Conservation (phyloP, 352 stramenopile genomes). For the Aphanomyces euteiches region DNA sequence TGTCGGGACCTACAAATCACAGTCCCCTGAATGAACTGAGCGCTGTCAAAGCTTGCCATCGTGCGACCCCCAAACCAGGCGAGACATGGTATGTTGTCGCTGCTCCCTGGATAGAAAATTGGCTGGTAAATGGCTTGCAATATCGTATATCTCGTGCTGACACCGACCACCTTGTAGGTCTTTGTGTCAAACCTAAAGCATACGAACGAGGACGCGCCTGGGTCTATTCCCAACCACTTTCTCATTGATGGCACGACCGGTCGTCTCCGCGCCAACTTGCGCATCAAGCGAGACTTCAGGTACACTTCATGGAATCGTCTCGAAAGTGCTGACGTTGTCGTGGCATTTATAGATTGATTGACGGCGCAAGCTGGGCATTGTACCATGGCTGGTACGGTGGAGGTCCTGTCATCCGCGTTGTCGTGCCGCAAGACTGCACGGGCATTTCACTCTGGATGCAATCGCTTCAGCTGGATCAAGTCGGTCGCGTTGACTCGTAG, state of each 20-base stretch:
- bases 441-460: conserved; percentile 14
- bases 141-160: too few species aligned
- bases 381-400: conserved; percentile 27
- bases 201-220: conserved; percentile 6
- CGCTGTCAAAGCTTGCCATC: conserved; percentile 18
- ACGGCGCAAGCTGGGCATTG: conserved; percentile 14
- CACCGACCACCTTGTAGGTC: background rate
- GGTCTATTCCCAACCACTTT: conserved; percentile 11
- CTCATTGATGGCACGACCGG: conserved; percentile 6
- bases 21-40: conserved; percentile 13
- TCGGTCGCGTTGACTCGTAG: too few species aligned
- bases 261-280: conserved; percentile 1
- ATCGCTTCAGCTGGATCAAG: background rate
- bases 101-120: conserved; percentile 15
- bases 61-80: conserved; percentile 11
- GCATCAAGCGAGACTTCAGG: conserved; percentile 19
- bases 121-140: conserved; percentile 9
- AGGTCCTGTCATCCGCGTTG: conserved; percentile 12
- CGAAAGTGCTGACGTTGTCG: too few species aligned
- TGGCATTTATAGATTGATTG: conserved; percentile 13
- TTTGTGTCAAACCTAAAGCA: conserved; percentile 22
- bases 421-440: conserved; percentile 6
- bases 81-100: conserved; percentile 21
- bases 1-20: background rate
- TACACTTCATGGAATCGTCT: background rate